Evolutionary conservation across 176 grass and related monocot genomes (phyloP).

Genomic region (Oropetium thomaeum): DNA sequence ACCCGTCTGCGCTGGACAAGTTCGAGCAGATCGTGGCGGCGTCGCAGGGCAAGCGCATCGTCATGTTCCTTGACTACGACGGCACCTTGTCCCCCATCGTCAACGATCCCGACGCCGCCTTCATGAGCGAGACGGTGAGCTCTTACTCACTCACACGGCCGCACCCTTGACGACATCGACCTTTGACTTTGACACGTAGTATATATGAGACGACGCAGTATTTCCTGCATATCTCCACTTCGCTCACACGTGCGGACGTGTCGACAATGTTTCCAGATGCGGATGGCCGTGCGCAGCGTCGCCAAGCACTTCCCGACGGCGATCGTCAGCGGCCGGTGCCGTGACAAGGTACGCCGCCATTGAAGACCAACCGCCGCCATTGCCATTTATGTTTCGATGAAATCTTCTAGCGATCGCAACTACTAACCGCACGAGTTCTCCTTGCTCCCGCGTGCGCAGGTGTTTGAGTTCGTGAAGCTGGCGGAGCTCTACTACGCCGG

Average conservation of each 20-base stretch:
- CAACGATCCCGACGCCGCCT: conserved; percentile 90
- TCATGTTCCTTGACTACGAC: conserved; percentile 97
- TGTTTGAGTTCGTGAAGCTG: conserved; percentile 73
- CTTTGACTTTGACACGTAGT: no score
- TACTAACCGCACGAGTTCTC: no score
- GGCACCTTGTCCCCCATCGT: conserved; percentile 97
- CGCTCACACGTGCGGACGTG: not conserved
- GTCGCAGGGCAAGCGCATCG: conserved; percentile 74
- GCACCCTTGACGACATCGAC: no score
- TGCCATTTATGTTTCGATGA: no score
- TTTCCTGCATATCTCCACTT: not conserved
- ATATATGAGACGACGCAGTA: no score
- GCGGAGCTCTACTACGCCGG: conserved; percentile 89
- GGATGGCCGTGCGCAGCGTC: conserved; percentile 74
- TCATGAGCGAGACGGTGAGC: conserved; percentile 89
- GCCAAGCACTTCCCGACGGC: conserved; percentile 81
- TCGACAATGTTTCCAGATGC: conserved; percentile 50
- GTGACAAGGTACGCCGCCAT: conserved; percentile 58
- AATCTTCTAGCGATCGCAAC: no score
- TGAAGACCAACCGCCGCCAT: not conserved
- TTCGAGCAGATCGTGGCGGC: conserved; percentile 91
- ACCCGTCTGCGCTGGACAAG: conserved; percentile 76
- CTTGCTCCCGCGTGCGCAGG: no score
- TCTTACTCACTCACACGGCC: not conserved
- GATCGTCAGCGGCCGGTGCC: conserved; percentile 84